phyloP scores from a whole-genome alignment of 2,329 filamentous ascomycete species.

The Pseudocercospora macadamiae region DNA sequence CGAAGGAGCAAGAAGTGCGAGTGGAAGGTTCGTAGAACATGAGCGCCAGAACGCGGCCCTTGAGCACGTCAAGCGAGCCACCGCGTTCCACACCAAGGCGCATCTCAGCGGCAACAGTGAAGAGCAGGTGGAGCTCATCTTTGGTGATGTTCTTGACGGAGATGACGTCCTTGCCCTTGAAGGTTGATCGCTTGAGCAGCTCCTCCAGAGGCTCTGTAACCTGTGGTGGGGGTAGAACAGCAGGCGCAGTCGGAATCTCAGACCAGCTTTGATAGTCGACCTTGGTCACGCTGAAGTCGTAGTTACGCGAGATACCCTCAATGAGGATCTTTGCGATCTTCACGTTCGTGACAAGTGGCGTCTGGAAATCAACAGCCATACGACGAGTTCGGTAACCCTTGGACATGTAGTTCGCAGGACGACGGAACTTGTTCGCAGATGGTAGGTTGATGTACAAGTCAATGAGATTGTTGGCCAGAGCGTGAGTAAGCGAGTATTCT shows the following conservation, averaged over 20 bases:
- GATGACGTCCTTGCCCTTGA: slow-evolving; percentile 87
- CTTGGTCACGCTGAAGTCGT: slow-evolving; percentile 77
- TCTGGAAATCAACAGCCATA: slow-evolving; percentile 98
- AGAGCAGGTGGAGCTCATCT: slow-evolving; percentile 86
- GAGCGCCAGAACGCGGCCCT: slow-evolving; percentile 82
- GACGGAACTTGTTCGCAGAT: slow-evolving; percentile 96
- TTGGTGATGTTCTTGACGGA: slow-evolving; percentile 90
- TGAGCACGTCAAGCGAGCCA: slow-evolving; percentile 83
- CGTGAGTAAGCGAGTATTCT: slow-evolving; percentile 95
- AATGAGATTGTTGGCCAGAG: slow-evolving; percentile 96
- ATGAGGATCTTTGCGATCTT: slow-evolving; percentile 98
- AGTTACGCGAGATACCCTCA: slow-evolving; percentile 89
- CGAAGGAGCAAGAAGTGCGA: slow-evolving; percentile 91
- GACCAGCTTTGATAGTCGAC: slow-evolving; percentile 88
- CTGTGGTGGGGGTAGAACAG: slow-evolving; percentile 48
- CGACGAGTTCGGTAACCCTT: slow-evolving; percentile 94
- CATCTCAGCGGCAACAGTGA: slow-evolving; percentile 98
- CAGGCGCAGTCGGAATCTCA: slow-evolving; percentile 39
- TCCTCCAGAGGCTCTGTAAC: slow-evolving; percentile 63
- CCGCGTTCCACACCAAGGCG: slow-evolving; percentile 90
- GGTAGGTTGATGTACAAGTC: slow-evolving; percentile 99
- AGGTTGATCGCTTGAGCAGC: slow-evolving; percentile 76
- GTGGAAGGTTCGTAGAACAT: slow-evolving; percentile 99
- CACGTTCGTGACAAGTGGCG: slow-evolving; percentile 95
- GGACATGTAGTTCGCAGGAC: slow-evolving; percentile 97